Evolutionary conservation across 352 stramenopile species (phyloP).

Genomic region (Phytophthora boehmeriae): DNA sequence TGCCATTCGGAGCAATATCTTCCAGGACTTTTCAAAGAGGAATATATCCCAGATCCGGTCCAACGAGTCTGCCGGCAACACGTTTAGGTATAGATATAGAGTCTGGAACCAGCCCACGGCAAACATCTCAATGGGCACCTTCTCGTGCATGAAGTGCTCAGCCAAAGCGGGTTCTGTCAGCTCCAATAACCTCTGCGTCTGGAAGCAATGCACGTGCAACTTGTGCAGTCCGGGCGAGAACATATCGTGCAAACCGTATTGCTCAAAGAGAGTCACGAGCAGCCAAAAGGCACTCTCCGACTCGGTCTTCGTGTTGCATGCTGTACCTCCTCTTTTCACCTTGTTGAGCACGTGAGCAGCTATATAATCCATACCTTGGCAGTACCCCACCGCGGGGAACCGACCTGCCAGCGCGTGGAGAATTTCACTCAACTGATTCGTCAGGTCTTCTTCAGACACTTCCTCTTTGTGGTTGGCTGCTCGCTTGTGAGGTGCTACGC

Average conservation of each 20-base stretch:
- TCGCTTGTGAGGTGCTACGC: conserved; percentile 81
- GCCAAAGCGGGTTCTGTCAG: conserved; percentile 57
- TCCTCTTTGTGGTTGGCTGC: conserved; percentile 58
- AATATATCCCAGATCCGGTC: conserved; percentile 90
- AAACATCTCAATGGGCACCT: conserved; percentile 88
- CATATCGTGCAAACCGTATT: conserved; percentile 80
- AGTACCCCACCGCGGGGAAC: conserved; percentile 87
- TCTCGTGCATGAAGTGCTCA: conserved; percentile 78
- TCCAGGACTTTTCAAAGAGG: conserved; percentile 85
- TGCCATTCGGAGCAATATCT: conserved; percentile 81
- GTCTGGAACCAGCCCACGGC: conserved; percentile 90
- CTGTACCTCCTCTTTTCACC: conserved; percentile 67
- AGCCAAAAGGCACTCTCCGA: conserved; percentile 85
- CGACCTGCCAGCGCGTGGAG: conserved; percentile 79
- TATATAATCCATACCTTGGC: conserved; percentile 91
- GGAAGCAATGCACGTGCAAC: conserved; percentile 83
- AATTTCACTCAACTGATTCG: conserved; percentile 78
- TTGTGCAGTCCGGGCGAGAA: conserved; percentile 75
- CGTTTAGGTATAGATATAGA: conserved; percentile 87
- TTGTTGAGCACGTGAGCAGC: conserved; percentile 81
- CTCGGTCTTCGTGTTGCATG: conserved; percentile 47
- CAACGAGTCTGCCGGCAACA: conserved; percentile 69
- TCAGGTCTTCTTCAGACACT: conserved; percentile 71
- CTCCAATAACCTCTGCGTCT: conserved; percentile 74
- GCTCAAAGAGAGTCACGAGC: conserved; percentile 80